A percentile compares a stretch with the other conserved stretches of the same genome.
Evolutionary conservation across 495 filamentous ascomycete species (phyloP).

Genomic region (Podospora pseudoanserina): DNA sequence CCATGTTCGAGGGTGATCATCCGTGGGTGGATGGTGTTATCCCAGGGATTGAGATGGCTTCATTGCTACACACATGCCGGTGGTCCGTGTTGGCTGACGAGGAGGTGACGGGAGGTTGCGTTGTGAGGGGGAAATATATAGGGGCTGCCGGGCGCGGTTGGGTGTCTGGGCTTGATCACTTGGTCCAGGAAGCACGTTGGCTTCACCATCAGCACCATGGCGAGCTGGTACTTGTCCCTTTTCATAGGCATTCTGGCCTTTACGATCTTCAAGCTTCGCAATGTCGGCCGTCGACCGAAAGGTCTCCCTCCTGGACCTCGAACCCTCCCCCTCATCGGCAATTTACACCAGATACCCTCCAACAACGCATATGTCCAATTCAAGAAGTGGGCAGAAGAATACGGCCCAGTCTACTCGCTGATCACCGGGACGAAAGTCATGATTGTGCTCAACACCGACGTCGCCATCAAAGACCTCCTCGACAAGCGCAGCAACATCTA

Average conservation of each 20-base stretch:
- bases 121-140: not conserved
- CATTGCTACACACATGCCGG: not conserved
- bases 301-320: conserved; percentile 22
- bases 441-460: conserved; percentile 22
- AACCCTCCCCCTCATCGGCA: conserved; percentile 25
- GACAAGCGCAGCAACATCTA: conserved; percentile 30
- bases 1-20: not conserved
- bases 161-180: not conserved
- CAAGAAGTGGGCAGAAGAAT: conserved; percentile 27
- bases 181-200: not conserved
- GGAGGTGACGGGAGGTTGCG: not conserved
- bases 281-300: not conserved
- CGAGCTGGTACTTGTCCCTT: not conserved
- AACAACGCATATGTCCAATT: conserved; percentile 21
- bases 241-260: not conserved
- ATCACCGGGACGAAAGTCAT: conserved; percentile 25
- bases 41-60: not conserved
- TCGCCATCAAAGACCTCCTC: conserved; percentile 25
- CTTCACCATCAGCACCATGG: not conserved
- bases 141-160: too few relatives aligned
- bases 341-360: conserved; percentile 24
- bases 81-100: not conserved
- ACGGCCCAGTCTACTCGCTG: conserved; percentile 30
- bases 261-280: not conserved
- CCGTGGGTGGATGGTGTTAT: not conserved